These are phyloP conservation scores for Mycena metata DNA, from an alignment of 768 basidiomycete species.

Conservation along the genomic window DNA sequence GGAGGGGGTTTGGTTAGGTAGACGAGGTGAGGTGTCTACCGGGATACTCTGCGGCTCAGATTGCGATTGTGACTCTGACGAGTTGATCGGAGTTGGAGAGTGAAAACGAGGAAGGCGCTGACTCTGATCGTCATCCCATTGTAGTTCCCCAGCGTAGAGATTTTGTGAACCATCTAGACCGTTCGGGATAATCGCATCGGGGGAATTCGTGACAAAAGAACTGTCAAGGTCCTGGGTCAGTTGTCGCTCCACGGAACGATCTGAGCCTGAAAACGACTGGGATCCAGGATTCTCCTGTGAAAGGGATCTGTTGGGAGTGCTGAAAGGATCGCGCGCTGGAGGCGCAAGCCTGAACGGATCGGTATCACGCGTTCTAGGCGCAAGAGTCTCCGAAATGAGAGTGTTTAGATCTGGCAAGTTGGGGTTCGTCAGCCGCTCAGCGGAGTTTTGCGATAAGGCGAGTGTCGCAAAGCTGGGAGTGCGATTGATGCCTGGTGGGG, in stretches of 20 bases:
- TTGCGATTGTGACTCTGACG: conserved; percentile 38
- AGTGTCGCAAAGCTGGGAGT: conserved; percentile 44
- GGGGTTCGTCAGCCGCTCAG: conserved; percentile 22
- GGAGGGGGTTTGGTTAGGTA: neutral
- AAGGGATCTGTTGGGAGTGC: neutral
- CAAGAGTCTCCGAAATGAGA: conserved; percentile 16
- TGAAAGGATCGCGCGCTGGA: neutral
- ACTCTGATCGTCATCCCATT: conserved; percentile 26
- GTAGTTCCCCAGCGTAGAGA: conserved; percentile 31
- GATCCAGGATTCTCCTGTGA: conserved; percentile 28
- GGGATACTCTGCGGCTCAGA: conserved; percentile 17
- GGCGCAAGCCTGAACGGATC: neutral
- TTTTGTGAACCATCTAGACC: conserved; percentile 16
- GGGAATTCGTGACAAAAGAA: neutral
- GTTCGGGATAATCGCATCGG: conserved; percentile 23
- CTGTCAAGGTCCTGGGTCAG: conserved; percentile 56
- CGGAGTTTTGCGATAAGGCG: conserved; percentile 40
- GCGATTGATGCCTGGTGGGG: neutral
- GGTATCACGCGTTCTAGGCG: neutral
- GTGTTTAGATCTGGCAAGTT: conserved; percentile 27
- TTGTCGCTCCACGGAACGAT: conserved; percentile 61
- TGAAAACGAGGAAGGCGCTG: conserved; percentile 7
- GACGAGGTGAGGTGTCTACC: neutral
- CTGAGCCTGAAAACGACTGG: conserved; percentile 53
- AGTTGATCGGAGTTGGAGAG: conserved; percentile 27